Percentiles rank a stretch among this genome's conserved stretches.
phyloP scores from a whole-genome alignment of 2,329 filamentous ascomycete species.

The Penicillium sp. region DNA sequence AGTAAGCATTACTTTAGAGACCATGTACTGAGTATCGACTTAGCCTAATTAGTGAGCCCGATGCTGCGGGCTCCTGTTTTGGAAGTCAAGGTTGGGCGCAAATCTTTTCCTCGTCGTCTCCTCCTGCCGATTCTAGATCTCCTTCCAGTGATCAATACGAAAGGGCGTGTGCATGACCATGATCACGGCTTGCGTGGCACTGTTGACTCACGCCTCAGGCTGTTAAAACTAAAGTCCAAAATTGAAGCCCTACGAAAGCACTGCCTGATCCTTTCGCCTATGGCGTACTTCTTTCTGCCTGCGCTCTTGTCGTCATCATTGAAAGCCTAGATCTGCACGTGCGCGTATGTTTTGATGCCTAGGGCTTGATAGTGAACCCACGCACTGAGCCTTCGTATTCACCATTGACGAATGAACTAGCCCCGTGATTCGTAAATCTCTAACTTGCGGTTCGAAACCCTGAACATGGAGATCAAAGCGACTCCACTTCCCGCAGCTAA shows the following conservation, averaged over 20 bases:
- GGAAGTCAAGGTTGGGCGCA: background rate
- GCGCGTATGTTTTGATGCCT: background rate
- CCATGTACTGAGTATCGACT: background rate
- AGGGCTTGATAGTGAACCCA: background rate
- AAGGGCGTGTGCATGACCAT: background rate
- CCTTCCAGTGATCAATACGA: background rate
- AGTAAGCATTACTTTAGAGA: background rate
- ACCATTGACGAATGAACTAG: background rate
- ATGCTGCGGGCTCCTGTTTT: background rate
- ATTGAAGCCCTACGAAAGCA: no score
- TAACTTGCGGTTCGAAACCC: background rate
- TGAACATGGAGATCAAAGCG: conserved; percentile 1
- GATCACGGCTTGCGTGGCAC: background rate
- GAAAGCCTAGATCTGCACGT: background rate
- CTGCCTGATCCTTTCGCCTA: background rate
- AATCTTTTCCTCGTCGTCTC: background rate
- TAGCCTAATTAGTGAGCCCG: background rate
- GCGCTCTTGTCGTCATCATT: background rate
- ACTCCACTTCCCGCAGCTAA: conserved; percentile 3
- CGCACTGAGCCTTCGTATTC: background rate
- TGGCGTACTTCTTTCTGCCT: background rate
- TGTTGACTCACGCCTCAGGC: background rate
- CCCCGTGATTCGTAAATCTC: background rate
- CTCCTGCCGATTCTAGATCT: background rate
- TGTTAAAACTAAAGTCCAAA: no score